Base-by-base conservation (phyloP, 140 eudicot genomes). In the Anethum foeniculum region DNA sequence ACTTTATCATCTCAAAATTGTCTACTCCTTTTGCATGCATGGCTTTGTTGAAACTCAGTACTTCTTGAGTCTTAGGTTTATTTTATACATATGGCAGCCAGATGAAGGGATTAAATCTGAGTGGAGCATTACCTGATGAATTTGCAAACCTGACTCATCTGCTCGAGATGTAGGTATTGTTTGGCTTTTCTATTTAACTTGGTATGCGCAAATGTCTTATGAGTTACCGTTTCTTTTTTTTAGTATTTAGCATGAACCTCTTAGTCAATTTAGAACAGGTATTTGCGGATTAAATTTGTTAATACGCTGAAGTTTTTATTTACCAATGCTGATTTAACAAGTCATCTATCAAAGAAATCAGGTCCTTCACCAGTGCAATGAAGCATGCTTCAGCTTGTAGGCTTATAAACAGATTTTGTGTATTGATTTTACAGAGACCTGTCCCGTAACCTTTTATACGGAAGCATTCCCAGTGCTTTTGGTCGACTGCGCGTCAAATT, bases 51-150 rank as follows among this genome's bases (percentile, higher is more conserved):
- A 51, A 51, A 51, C n/a, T 19, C 64, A 54, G 27, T 54, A 19
- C 23, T 54, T 54, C 25, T 21, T 54, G 19, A 15, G 64, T 54
- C 64, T 54, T 19, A 54, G 6, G 64, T 21, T 54, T 54, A 54
- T 12, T 47, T 13, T 54, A 54, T 18, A 54, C 7, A 3, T 16
- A 16, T 54, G 14, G 64, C 64, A 54, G 64, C 64, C 19, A 54
- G n/a, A 54, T 64, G 71, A 64, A 64, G 71, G 36, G 71, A 10
- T 32, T 64, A 64, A 64, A 64, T 64, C 32, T 64, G 39, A 64
- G 16, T 2, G 71, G 71, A 10, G 16, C n/a, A 27, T n/a, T 64
- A 6, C 71, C 71, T 64, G 12, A 11, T 64, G 71, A 64, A 64
- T 25, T 64, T 27, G 28, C 39, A n/a, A 64, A 27, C 14, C 39